These are phyloP conservation scores for Russula compacta DNA, from an alignment of 768 basidiomycete species.

Conservation along the genomic window DNA sequence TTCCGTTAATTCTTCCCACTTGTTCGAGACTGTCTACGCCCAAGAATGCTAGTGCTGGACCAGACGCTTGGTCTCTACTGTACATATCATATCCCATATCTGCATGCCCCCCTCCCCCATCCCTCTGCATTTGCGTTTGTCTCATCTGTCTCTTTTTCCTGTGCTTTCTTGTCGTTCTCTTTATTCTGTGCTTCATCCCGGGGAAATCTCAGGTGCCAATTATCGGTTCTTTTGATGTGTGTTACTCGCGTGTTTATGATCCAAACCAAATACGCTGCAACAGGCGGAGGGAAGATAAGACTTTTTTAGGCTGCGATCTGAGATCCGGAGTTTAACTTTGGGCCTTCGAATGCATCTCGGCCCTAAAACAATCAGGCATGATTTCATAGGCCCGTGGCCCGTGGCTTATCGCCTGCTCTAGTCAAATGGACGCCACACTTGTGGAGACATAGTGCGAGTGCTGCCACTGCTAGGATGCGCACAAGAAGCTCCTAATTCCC, in stretches of 20 bases:
- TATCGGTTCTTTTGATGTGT: constrained; percentile 3
- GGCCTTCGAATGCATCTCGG: background rate
- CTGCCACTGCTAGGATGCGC: background rate
- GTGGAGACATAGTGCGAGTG: background rate
- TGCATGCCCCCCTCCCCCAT: constrained; percentile 17
- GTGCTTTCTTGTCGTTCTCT: constrained; percentile 16
- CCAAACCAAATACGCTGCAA: background rate
- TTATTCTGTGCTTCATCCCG: constrained; percentile 6
- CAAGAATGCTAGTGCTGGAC: constrained; percentile 48
- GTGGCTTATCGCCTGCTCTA: background rate
- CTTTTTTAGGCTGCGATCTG: background rate
- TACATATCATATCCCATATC: constrained; percentile 28
- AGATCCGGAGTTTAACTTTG: constrained; percentile 9
- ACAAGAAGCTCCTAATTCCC: background rate
- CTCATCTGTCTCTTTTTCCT: constrained; percentile 19
- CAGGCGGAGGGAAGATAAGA: background rate
- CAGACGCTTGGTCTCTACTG: constrained; percentile 16
- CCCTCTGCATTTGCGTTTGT: constrained; percentile 25
- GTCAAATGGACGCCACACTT: background rate
- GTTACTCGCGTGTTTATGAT: background rate
- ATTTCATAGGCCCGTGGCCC: background rate
- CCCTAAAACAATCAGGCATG: background rate
- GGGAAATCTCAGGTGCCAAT: constrained; percentile 17
- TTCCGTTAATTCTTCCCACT: constrained; percentile 33
- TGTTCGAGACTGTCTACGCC: constrained; percentile 34